phyloP scores from a whole-genome alignment of 2,329 filamentous ascomycete species.

The Fusarium sp. region DNA sequence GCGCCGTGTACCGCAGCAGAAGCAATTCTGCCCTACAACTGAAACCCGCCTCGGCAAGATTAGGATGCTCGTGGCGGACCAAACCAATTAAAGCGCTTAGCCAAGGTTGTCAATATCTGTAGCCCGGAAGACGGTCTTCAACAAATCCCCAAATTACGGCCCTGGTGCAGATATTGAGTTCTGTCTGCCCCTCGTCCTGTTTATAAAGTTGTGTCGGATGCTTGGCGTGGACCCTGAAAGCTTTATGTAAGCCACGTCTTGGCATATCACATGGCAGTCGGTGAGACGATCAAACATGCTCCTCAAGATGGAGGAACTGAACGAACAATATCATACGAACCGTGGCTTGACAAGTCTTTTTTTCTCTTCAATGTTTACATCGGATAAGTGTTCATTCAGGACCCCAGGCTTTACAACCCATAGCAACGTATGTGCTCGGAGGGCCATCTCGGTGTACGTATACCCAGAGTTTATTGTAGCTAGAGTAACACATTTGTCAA shows the following conservation, averaged over 20 bases:
- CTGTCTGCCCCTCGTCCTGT: background rate
- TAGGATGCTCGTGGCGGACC: background rate
- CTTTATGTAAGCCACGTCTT: slow-evolving; percentile 16
- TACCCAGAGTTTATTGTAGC: too few relatives aligned
- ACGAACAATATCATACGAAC: background rate
- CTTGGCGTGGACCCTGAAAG: slow-evolving; percentile 11
- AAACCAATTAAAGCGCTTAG: background rate
- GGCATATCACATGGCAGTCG: background rate
- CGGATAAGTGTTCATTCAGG: background rate
- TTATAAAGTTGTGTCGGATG: background rate
- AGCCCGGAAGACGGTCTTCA: background rate
- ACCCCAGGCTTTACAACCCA: too few relatives aligned
- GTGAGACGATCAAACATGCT: background rate
- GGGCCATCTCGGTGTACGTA: too few relatives aligned
- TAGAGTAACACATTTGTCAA: too few relatives aligned
- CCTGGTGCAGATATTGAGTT: background rate
- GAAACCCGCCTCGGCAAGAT: background rate
- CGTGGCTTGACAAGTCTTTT: too few relatives aligned
- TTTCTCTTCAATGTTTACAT: background rate
- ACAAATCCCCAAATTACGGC: background rate
- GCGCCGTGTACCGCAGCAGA: background rate
- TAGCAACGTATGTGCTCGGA: too few relatives aligned
- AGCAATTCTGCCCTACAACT: background rate
- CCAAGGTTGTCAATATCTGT: background rate
- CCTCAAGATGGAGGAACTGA: background rate